Percentiles rank a stretch among this genome's conserved stretches.
These are phyloP conservation scores for Aeschynomene evenia DNA, from an alignment of 306 rosid species.

Conservation along the genomic window DNA sequence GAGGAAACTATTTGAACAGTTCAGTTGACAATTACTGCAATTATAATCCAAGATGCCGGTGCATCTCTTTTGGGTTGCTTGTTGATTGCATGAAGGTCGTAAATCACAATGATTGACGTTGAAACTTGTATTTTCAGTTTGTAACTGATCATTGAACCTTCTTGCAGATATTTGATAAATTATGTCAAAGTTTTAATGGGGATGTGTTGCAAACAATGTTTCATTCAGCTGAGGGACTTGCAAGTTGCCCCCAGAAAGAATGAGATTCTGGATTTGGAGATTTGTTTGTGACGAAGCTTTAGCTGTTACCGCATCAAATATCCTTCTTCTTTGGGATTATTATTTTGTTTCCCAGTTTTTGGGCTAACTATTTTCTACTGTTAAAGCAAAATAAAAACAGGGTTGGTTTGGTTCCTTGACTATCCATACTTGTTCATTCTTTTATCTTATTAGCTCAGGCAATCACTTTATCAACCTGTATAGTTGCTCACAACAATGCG, in stretches of 20 bases:
- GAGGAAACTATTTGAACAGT: conserved; percentile 10
- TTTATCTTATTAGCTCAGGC: conserved; percentile 98
- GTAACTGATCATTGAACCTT: conserved; percentile 35
- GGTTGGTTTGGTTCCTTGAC: conserved; percentile 68
- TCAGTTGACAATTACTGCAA: conserved; percentile 17
- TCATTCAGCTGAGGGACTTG: conserved; percentile 90
- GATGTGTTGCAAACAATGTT: conserved; percentile 91
- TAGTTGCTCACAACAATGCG: conserved; percentile 96
- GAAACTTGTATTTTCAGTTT: background rate
- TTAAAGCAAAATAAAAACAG: background rate
- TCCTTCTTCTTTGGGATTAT: conserved; percentile 50
- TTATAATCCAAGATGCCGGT: background rate
- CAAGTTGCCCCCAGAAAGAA: conserved; percentile 67
- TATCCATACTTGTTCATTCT: conserved; percentile 71
- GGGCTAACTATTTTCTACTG: conserved; percentile 25
- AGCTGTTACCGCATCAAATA: conserved; percentile 91
- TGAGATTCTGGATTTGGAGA: conserved; percentile 81
- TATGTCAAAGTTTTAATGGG: conserved; percentile 89
- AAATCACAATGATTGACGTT: conserved; percentile 17
- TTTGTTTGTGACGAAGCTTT: conserved; percentile 69
- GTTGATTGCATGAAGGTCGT: background rate
- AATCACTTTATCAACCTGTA: conserved; percentile 92
- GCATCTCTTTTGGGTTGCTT: background rate
- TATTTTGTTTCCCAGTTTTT: conserved; percentile 1
- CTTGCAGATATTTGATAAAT: conserved; percentile 94